Percentiles rank a stretch among this genome's conserved stretches.
phyloP scores from a whole-genome alignment of 371 early-diverging fungal species.

The Mortierella sp. region DNA sequence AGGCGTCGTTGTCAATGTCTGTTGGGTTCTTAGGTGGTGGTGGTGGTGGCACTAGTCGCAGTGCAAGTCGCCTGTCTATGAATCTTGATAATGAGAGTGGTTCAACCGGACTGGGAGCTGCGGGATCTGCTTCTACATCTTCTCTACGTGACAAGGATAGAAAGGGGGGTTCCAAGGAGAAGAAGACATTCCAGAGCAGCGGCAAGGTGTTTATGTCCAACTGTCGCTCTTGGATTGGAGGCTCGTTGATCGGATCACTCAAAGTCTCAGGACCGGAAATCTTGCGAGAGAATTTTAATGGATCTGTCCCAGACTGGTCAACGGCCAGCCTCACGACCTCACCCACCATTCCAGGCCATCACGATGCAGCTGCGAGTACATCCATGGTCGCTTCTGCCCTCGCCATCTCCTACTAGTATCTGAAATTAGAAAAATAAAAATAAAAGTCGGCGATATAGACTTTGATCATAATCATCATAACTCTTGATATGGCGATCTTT shows the following conservation, averaged over 20 bases:
- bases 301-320: constrained; percentile 79
- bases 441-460: neutral
- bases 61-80: constrained; percentile 21
- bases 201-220: constrained; percentile 78
- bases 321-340: constrained; percentile 20
- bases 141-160: constrained; percentile 31
- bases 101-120: neutral
- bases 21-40: constrained; percentile 17
- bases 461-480: neutral
- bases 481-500: neutral
- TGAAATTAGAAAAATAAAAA: neutral
- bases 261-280: constrained; percentile 78
- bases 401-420: constrained; percentile 30
- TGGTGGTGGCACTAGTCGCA: constrained; percentile 14
- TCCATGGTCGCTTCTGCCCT: constrained; percentile 32
- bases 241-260: constrained; percentile 79
- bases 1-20: constrained; percentile 18
- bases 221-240: constrained; percentile 84
- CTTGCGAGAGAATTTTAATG: constrained; percentile 70
- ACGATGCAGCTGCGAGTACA: constrained; percentile 23
- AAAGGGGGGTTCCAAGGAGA: constrained; percentile 30
- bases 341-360: neutral
- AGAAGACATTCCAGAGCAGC: constrained; percentile 57
- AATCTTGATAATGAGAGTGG: constrained; percentile 19
- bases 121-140: neutral